phyloP scores from a whole-genome alignment of 192 early-diverging fungal genomes.

The Allomyces macrogynus region DNA sequence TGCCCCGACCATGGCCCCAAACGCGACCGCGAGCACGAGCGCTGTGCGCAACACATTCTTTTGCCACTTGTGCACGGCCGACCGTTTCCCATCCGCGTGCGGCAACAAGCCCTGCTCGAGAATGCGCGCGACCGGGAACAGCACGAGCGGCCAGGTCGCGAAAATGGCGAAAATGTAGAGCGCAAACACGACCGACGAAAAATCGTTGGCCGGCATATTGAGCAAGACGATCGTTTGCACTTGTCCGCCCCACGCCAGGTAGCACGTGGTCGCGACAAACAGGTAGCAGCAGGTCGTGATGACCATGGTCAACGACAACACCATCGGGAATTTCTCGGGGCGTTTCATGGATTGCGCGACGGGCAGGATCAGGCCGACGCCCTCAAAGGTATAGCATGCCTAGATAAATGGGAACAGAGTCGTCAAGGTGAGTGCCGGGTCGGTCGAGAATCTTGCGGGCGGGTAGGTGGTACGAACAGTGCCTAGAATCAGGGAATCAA shows the following conservation, averaged over 20 bases:
- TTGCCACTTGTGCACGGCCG: conserved; percentile 41
- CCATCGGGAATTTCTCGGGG: conserved; percentile 28
- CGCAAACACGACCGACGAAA: conserved; percentile 32
- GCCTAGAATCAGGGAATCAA: too few species aligned
- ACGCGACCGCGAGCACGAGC: conserved; percentile 32
- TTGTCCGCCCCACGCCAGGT: conserved; percentile 41
- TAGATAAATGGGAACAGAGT: neutral
- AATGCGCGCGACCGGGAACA: conserved; percentile 53
- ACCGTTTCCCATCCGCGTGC: conserved; percentile 28
- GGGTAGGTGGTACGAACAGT: too few species aligned
- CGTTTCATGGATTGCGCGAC: conserved; percentile 33
- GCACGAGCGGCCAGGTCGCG: conserved; percentile 46
- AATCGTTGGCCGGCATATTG: conserved; percentile 35
- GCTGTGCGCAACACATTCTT: conserved; percentile 44
- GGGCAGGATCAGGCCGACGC: conserved; percentile 34
- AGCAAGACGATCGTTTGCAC: conserved; percentile 53
- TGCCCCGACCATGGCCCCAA: conserved; percentile 34
- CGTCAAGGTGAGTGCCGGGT: too few species aligned
- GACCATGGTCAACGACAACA: conserved; percentile 20
- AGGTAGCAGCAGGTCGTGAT: conserved; percentile 20
- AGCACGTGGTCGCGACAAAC: conserved; percentile 28
- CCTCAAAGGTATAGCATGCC: conserved; percentile 40
- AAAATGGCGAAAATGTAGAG: conserved; percentile 57
- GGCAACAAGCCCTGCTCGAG: conserved; percentile 39
- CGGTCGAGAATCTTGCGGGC: too few species aligned